Percentiles rank a stretch among this genome's conserved stretches.
These are phyloP conservation scores for Strobilomyces dryophilus DNA, from an alignment of 768 basidiomycete species.

Conservation along the genomic window DNA sequence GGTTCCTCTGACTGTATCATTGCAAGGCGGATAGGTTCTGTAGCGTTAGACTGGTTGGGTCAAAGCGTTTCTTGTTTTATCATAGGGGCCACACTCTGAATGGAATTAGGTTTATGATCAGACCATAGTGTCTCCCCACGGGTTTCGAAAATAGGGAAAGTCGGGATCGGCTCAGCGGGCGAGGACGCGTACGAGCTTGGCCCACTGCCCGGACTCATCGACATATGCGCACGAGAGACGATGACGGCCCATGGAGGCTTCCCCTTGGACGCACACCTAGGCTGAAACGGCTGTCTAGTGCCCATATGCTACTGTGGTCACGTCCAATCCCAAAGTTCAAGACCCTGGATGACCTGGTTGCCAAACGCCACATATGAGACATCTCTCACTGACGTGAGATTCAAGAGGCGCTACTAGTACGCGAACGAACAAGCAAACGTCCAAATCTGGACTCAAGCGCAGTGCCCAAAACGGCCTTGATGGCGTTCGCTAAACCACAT, in stretches of 20 bases:
- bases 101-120: not conserved
- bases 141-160: too few species aligned
- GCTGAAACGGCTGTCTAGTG: too few species aligned
- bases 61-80: not conserved
- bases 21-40: conserved; percentile 19
- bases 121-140: too few species aligned
- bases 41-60: conserved; percentile 16
- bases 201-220: too few species aligned
- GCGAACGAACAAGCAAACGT: conserved; percentile 21
- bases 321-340: too few species aligned
- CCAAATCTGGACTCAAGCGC: conserved; percentile 27
- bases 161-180: too few species aligned
- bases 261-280: too few species aligned
- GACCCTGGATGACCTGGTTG: not conserved
- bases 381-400: not conserved
- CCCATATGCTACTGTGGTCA: too few species aligned
- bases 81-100: not conserved
- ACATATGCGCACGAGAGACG: too few species aligned
- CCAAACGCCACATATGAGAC: not conserved
- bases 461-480: conserved; percentile 19
- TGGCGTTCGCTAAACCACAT: conserved; percentile 15
- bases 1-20: conserved; percentile 16
- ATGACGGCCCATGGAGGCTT: too few species aligned
- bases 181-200: too few species aligned
- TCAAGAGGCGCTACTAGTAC: not conserved